phyloP scores from a whole-genome alignment of 306 rosid species.

The Cicer yamashitae region DNA sequence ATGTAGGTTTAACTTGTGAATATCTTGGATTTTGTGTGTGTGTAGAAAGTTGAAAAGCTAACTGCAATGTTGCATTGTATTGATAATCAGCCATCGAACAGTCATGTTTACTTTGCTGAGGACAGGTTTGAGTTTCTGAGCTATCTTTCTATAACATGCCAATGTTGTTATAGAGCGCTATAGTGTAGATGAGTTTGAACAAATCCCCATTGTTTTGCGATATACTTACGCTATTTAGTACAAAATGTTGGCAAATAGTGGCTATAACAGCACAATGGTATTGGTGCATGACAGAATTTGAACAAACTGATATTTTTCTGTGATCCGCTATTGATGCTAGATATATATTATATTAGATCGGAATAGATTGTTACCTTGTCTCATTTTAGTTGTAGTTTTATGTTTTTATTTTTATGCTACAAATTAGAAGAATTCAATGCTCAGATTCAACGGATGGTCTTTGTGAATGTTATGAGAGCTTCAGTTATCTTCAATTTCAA shows the following conservation, averaged over 20 bases:
- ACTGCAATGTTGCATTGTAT: conserved; percentile 65
- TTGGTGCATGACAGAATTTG: too few relatives aligned
- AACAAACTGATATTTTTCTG: too few relatives aligned
- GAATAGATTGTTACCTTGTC: conserved; percentile 1
- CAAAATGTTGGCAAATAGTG: too few relatives aligned
- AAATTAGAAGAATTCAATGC: neutral
- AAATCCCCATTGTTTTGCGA: too few relatives aligned
- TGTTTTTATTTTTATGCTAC: neutral
- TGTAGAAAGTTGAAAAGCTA: conserved; percentile 80
- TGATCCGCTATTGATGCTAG: too few relatives aligned
- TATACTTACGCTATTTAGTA: too few relatives aligned
- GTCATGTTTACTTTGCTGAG: conserved; percentile 70
- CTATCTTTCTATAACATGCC: neutral
- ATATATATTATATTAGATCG: neutral
- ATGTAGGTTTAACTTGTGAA: conserved; percentile 5
- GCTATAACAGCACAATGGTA: too few relatives aligned
- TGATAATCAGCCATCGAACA: conserved; percentile 57
- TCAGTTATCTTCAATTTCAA: neutral
- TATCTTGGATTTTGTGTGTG: conserved; percentile 26
- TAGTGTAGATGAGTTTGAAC: too few relatives aligned
- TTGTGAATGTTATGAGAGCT: neutral
- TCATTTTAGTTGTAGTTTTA: neutral
- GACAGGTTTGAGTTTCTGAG: conserved; percentile 61
- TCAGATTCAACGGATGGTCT: neutral
- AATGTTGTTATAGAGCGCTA: too few relatives aligned